phyloP scores from a whole-genome alignment of 2,329 filamentous ascomycete species.

The Aspergillus sp. region DNA sequence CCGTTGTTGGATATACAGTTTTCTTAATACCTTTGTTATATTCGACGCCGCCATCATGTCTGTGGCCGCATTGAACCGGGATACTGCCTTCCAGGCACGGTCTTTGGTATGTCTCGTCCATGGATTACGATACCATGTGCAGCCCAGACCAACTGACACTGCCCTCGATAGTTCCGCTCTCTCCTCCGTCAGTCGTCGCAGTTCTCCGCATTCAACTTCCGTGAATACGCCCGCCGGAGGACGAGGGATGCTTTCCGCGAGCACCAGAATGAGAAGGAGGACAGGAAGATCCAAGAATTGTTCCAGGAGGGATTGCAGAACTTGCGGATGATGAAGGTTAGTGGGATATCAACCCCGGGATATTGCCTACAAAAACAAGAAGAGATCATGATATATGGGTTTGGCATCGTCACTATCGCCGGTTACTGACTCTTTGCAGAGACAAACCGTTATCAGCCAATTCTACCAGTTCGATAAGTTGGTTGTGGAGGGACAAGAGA shows the following conservation, averaged over 20 bases:
- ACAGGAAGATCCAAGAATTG: slow-evolving; percentile 73
- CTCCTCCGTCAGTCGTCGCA: slow-evolving; percentile 78
- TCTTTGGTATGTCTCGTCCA: slow-evolving; percentile 35
- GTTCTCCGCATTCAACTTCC: slow-evolving; percentile 94
- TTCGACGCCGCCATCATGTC: slow-evolving; percentile 31
- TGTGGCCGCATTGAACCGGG: slow-evolving; percentile 33
- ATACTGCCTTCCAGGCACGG: slow-evolving; percentile 42
- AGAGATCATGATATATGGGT: not conserved
- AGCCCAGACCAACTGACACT: not conserved
- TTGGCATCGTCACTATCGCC: not conserved
- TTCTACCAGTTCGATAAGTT: slow-evolving; percentile 89
- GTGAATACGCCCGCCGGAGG: slow-evolving; percentile 88
- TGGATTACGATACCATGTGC: not conserved
- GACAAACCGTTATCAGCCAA: slow-evolving; percentile 89
- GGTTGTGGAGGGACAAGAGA: slow-evolving; percentile 82
- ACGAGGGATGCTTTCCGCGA: slow-evolving; percentile 88
- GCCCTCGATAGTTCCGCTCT: slow-evolving; percentile 67
- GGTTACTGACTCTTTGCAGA: slow-evolving; percentile 51
- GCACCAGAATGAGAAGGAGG: slow-evolving; percentile 65
- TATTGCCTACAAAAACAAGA: not conserved
- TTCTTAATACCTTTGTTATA: slow-evolving; percentile 4
- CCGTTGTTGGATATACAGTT: not conserved
- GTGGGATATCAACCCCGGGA: slow-evolving; percentile 18
- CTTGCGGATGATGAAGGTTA: slow-evolving; percentile 83
- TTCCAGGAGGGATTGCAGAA: slow-evolving; percentile 83